These are phyloP conservation scores for Wallacemonas rigidus DNA, from an alignment of 208 protist genomes.

Conservation along the genomic window DNA sequence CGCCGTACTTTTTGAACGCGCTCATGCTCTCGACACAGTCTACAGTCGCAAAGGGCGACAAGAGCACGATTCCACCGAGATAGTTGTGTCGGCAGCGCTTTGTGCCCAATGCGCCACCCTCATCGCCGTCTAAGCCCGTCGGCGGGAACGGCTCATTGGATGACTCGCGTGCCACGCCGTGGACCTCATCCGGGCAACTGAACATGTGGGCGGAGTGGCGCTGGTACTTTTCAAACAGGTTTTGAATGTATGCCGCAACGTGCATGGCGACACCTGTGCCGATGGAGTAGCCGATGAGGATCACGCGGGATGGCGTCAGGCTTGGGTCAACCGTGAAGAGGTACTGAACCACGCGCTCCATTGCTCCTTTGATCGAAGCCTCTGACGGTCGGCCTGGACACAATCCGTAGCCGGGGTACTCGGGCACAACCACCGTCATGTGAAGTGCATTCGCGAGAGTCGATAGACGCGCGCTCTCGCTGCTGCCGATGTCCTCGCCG, in stretches of 20 bases:
- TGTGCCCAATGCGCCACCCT: not conserved
- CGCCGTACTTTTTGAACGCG: conserved; percentile 19
- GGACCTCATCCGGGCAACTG: conserved; percentile 7
- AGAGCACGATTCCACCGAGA: conserved; percentile 42
- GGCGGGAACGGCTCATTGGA: not conserved
- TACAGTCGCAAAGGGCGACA: conserved; percentile 39
- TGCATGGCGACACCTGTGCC: conserved; percentile 46
- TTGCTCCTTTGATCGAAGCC: conserved; percentile 38
- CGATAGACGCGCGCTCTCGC: conserved; percentile 31
- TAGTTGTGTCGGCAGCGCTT: conserved; percentile 38
- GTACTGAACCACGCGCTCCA: conserved; percentile 48
- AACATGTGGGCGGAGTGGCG: conserved; percentile 9
- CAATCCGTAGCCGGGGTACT: conserved; percentile 52
- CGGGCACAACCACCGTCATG: conserved; percentile 44
- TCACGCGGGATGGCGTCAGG: conserved; percentile 40
- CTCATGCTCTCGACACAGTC: conserved; percentile 36
- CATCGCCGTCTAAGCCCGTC: not conserved
- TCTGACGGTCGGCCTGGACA: conserved; percentile 35
- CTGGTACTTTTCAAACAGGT: conserved; percentile 27
- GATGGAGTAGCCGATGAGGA: conserved; percentile 58
- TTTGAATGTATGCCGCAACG: conserved; percentile 33
- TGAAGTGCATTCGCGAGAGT: conserved; percentile 49
- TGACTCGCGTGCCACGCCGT: not conserved
- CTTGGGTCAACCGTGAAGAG: conserved; percentile 36
- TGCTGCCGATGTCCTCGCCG: conserved; percentile 49